These are phyloP conservation scores for Inonotus hispidus DNA, from an alignment of 1,284 basidiomycete genomes.

Conservation along the genomic window DNA sequence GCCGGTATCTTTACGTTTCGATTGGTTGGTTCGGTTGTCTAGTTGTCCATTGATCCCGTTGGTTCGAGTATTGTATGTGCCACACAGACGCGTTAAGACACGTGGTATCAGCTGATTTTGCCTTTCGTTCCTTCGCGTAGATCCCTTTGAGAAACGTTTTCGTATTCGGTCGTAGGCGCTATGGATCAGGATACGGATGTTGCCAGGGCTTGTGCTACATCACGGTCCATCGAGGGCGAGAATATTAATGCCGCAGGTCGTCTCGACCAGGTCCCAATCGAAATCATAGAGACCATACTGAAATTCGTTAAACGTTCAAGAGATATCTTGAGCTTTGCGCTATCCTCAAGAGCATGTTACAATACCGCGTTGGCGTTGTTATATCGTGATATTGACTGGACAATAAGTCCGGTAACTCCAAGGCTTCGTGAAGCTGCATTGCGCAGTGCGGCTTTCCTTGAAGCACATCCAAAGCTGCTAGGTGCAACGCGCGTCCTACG, in stretches of 20 bases:
- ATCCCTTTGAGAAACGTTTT: not conserved
- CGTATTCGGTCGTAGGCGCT: not conserved
- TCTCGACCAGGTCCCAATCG: not conserved
- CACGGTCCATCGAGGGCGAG: not conserved
- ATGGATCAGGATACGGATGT: not conserved
- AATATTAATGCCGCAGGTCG: not conserved
- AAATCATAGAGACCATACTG: conserved; percentile 6
- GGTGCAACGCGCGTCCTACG: not conserved
- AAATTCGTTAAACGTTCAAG: not conserved
- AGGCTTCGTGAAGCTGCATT: not conserved
- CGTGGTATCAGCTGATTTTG: too few species aligned
- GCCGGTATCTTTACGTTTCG: too few species aligned
- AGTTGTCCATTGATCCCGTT: too few species aligned
- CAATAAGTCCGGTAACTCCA: not conserved
- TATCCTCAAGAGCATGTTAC: conserved; percentile 7
- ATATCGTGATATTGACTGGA: conserved; percentile 10
- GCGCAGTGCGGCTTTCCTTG: conserved; percentile 7
- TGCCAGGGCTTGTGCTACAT: not conserved
- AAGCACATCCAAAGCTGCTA: conserved; percentile 1
- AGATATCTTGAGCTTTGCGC: conserved; percentile 16
- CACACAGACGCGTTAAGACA: too few species aligned
- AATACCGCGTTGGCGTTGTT: conserved; percentile 4
- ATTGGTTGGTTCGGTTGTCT: too few species aligned
- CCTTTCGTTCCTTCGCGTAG: too few species aligned
- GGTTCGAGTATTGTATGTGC: too few species aligned